phyloP scores from a whole-genome alignment of 169 alveolate genomes.

The Babesia bigemina region DNA sequence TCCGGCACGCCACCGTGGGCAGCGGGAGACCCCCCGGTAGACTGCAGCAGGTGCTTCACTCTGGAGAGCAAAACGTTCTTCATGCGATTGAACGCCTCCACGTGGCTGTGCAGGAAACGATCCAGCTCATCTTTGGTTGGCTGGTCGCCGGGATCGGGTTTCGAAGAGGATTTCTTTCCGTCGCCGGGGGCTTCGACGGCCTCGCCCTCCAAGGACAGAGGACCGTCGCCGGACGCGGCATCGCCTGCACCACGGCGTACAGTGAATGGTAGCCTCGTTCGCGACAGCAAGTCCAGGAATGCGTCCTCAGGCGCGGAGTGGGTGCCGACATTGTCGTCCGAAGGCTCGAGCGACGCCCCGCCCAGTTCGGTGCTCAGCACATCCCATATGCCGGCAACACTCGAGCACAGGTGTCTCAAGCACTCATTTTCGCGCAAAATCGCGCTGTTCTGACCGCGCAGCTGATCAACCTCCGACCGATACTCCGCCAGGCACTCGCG shows the following conservation, averaged over 20 bases:
- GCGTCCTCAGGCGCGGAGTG: neutral
- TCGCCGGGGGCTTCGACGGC: neutral
- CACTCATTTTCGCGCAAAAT: conserved; percentile 41
- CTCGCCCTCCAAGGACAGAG: neutral
- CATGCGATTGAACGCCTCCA: conserved; percentile 40
- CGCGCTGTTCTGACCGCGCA: conserved; percentile 3
- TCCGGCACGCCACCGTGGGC: neutral
- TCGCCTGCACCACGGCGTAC: neutral
- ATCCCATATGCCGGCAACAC: conserved; percentile 44
- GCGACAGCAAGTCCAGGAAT: neutral
- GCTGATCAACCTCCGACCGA: conserved; percentile 34
- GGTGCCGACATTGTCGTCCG: neutral
- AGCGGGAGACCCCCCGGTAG: neutral
- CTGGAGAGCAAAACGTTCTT: conserved; percentile 22
- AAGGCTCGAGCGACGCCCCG: neutral
- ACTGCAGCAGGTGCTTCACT: conserved; percentile 22
- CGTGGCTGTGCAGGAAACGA: neutral
- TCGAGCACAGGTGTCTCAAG: conserved; percentile 15
- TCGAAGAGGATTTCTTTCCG: neutral
- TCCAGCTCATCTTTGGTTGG: neutral
- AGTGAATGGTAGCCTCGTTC: conserved; percentile 3
- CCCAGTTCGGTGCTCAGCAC: conserved; percentile 28
- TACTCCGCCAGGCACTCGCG: conserved; percentile 49
- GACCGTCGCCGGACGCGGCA: neutral
- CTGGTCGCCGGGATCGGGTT: neutral